Conservation (phyloP, 2,329 filamentous ascomycete species). For the Ceratocystis huliohia region DNA sequence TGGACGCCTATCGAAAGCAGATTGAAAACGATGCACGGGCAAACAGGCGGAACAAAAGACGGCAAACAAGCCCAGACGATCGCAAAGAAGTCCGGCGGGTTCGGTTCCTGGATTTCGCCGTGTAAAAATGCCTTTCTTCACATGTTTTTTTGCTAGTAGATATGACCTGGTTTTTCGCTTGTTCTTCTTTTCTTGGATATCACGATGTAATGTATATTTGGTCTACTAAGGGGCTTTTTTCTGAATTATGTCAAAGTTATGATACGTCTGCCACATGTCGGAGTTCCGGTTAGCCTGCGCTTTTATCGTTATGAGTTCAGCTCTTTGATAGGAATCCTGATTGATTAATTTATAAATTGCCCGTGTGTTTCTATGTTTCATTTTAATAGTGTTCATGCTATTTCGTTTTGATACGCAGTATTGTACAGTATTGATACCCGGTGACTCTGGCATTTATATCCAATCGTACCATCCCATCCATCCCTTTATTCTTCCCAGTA, state of each 20-base stretch:
- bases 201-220: background rate
- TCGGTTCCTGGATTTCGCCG: constrained; percentile 13
- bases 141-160: background rate
- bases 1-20: constrained; percentile 48
- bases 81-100: constrained; percentile 15
- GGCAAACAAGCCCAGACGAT: constrained; percentile 8
- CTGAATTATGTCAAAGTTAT: background rate
- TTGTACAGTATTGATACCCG: constrained; percentile 8
- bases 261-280: background rate
- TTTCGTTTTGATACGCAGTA: constrained; percentile 20
- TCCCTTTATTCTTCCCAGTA: too few species aligned
- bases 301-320: background rate
- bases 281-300: background rate
- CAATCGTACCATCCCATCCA: background rate
- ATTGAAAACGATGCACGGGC: constrained; percentile 49
- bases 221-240: background rate
- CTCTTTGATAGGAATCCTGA: background rate
- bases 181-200: background rate
- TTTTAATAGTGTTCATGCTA: background rate
- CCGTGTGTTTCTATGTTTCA: background rate
- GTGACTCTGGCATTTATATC: background rate
- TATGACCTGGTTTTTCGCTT: background rate
- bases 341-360: background rate
- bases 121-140: background rate
- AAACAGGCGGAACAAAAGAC: constrained; percentile 20